Percentiles rank a stretch among this genome's conserved stretches.
Conservation (phyloP, 2,329 filamentous ascomycete species). For the Apiospora rasikravindrae region DNA sequence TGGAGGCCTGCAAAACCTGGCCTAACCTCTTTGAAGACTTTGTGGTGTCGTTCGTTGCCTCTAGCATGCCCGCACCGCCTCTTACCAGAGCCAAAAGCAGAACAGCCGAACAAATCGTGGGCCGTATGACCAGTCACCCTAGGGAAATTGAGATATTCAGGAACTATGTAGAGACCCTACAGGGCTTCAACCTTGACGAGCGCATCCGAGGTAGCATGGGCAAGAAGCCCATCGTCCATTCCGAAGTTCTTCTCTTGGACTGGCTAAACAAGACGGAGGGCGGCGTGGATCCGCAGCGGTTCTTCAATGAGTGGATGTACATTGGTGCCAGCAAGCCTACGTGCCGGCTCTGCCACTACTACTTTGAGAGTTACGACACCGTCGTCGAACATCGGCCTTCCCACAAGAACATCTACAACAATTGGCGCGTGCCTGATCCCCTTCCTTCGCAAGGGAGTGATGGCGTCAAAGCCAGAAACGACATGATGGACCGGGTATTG, state of each 20-base stretch:
- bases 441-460: neutral
- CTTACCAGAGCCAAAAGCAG: constrained; percentile 19
- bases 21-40: constrained; percentile 25
- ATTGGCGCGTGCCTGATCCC: constrained; percentile 30
- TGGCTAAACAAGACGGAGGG: constrained; percentile 23
- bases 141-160: constrained; percentile 14
- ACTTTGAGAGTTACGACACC: constrained; percentile 25
- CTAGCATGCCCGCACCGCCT: constrained; percentile 17
- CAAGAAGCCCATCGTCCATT: constrained; percentile 27
- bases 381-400: constrained; percentile 24
- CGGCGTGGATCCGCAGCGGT: constrained; percentile 19
- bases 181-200: constrained; percentile 25
- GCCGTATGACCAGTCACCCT: constrained; percentile 23
- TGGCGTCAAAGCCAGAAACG: neutral
- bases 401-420: constrained; percentile 30
- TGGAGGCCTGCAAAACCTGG: constrained; percentile 22
- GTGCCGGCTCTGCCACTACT: constrained; percentile 31
- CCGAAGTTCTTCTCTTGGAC: constrained; percentile 29
- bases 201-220: constrained; percentile 5
- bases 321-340: constrained; percentile 34
- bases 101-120: constrained; percentile 27
- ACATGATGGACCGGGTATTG: constrained; percentile 22
- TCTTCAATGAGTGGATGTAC: constrained; percentile 31
- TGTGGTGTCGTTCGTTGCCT: constrained; percentile 22
- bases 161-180: constrained; percentile 10